These are phyloP conservation scores for Nicotiana attenuata DNA, from an alignment of 257 asterid genomes.

Conservation along the genomic window DNA sequence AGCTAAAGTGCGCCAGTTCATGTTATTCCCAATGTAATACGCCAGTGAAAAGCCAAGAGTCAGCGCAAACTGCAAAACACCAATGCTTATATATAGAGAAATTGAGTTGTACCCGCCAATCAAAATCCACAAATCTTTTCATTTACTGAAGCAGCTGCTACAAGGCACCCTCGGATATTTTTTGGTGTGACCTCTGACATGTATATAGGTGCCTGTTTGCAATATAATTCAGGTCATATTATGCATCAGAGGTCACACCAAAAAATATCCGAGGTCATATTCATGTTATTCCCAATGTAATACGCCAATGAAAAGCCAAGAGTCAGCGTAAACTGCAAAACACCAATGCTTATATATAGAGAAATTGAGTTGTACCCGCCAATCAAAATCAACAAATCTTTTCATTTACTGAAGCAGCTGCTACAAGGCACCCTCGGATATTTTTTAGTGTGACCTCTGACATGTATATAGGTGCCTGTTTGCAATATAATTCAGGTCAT, in stretches of 20 bases:
- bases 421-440: conserved; percentile 17
- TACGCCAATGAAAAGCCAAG: conserved; percentile 18
- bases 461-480: conserved; percentile 25
- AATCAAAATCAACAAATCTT: conserved; percentile 1
- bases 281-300: conserved; percentile 26
- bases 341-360: background rate
- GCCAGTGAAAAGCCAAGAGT: conserved; percentile 14
- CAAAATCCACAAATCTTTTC: background rate
- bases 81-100: background rate
- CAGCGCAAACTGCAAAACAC: conserved; percentile 11
- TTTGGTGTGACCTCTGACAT: conserved; percentile 26
- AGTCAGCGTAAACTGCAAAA: conserved; percentile 12
- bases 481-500: background rate
- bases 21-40: conserved; percentile 23
- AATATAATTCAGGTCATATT: background rate
- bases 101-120: background rate
- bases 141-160: conserved; percentile 16
- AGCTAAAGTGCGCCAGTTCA: conserved; percentile 27
- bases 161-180: conserved; percentile 18
- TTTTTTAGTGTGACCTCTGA: conserved; percentile 23
- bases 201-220: conserved; percentile 24
- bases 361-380: background rate
- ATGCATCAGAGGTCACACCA: background rate
- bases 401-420: conserved; percentile 16
- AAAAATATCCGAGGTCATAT: too few relatives aligned